These are phyloP conservation scores for Sclerotinia nivalis DNA, from an alignment of 2,329 filamentous ascomycete genomes.

Conservation along the genomic window DNA sequence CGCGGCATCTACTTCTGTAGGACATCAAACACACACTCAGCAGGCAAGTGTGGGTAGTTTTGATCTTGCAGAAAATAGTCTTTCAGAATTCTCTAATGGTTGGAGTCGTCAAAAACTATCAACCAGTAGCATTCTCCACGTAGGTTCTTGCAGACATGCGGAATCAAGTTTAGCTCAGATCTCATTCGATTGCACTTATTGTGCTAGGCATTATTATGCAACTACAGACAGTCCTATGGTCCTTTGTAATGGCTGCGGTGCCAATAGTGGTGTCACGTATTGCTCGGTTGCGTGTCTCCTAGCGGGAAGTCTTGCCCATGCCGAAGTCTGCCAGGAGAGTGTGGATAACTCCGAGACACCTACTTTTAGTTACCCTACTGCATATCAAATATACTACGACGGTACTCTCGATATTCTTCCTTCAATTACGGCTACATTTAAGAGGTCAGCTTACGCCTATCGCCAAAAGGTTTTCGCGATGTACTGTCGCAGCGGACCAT, in stretches of 20 bases:
- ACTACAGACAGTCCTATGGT: slow-evolving; percentile 24
- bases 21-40: neutral
- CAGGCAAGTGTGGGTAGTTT: neutral
- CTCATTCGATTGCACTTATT: slow-evolving; percentile 25
- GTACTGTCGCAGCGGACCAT: slow-evolving; percentile 32
- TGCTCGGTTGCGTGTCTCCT: slow-evolving; percentile 37
- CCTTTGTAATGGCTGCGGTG: slow-evolving; percentile 35
- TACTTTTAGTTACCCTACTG: neutral
- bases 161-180: neutral
- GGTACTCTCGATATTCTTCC: neutral
- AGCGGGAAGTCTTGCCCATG: slow-evolving; percentile 32
- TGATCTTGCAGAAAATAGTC: neutral
- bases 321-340: slow-evolving; percentile 26
- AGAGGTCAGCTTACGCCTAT: slow-evolving; percentile 28
- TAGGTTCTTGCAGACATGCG: neutral
- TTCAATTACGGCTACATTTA: neutral
- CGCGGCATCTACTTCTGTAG: too few relatives aligned
- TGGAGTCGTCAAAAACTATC: slow-evolving; percentile 16
- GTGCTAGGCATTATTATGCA: slow-evolving; percentile 10
- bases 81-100: slow-evolving; percentile 14
- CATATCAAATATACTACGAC: slow-evolving; percentile 16
- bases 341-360: slow-evolving; percentile 13
- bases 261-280: slow-evolving; percentile 28
- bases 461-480: slow-evolving; percentile 36
- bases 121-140: neutral